Evolutionary conservation across 2,329 filamentous ascomycete genomes (phyloP), one percentile per base, ranked within the genome.

Genomic region (Xylaria sp.): DNA sequence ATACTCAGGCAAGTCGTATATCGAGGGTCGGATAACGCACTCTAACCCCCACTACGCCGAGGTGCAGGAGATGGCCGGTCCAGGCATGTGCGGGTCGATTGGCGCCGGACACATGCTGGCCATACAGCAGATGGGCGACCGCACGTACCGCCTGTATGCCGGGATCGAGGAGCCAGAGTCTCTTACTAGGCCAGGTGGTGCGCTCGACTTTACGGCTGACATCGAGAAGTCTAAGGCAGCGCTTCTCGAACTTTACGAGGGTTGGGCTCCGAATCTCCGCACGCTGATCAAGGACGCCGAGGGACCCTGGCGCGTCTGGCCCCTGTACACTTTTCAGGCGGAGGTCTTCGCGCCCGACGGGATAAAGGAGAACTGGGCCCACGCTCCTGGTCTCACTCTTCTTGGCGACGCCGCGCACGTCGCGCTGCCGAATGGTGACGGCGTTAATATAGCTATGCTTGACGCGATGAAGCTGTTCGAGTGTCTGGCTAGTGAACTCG

Each of bases 321-420:
- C 69, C 17, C 62, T 71, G n/a, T 48, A 68, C 32, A 61, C 57
- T 1, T 53, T 69, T 14, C 39, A 51, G 2, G 30, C 59, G 0
- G 56, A 50, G 0, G 21, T 36, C n/a, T 71, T 65, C 42, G 8
- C 64, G 3, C 27, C 56, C 14, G 65, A 63, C 1, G 48, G 27
- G 7, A 34, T 36, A 21, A 42, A 7, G 2, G 42, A 30, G 21
- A 24, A 36, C 4, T 70, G 70, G 70, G 45, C 9, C 19, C 63
- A 30, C n/a, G 57, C 36, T 1, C 68, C 68, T 1, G 68, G 70
- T 19, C 59, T 72, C 30, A 51, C 63, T 8, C 53, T 72, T 14
- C 30, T 69, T 3, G 70, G 70, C n/a, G 70, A 72, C 34, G 68
- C 70, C 11, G 70, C 70, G 11, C 70, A 72, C 30, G 21, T 72